Evolutionary conservation across 2,329 filamentous ascomycete genomes (phyloP).

Genomic region (Penicillium sp.): DNA sequence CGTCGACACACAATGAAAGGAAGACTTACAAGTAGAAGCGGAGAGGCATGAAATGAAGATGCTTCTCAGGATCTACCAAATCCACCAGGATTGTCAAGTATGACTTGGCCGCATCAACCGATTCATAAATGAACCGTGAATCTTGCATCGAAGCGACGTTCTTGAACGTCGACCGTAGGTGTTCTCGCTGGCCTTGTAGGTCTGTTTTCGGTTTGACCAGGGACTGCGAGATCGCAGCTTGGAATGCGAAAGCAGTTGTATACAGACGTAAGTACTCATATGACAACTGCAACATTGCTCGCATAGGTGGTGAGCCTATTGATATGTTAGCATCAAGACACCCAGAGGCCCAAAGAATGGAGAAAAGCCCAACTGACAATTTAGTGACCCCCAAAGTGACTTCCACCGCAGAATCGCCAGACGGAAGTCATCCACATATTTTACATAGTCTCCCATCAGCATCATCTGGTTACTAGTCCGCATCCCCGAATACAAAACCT

Average conservation of each 20-base stretch:
- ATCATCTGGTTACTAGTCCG: conserved; percentile 68
- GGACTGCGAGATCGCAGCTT: conserved; percentile 62
- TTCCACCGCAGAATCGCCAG: conserved; percentile 69
- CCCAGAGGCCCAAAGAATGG: neutral
- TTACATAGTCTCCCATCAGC: conserved; percentile 68
- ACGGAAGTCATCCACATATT: conserved; percentile 72
- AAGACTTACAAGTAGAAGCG: conserved; percentile 56
- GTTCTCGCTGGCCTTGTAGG: conserved; percentile 37
- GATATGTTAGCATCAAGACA: conserved; percentile 10
- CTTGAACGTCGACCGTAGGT: conserved; percentile 47
- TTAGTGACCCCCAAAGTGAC: conserved; percentile 64
- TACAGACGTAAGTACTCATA: conserved; percentile 72
- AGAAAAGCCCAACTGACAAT: conserved; percentile 47
- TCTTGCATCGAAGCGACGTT: conserved; percentile 61
- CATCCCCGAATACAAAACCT: conserved; percentile 69
- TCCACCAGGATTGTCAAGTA: conserved; percentile 60
- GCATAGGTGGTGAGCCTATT: conserved; percentile 62
- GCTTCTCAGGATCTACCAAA: conserved; percentile 57
- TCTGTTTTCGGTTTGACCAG: conserved; percentile 42
- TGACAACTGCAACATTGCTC: conserved; percentile 65
- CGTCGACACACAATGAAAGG: neutral
- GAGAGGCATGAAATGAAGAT: conserved; percentile 63
- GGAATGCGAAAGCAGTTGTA: conserved; percentile 73
- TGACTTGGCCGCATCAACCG: conserved; percentile 62
- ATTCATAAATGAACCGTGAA: conserved; percentile 65